Base-by-base conservation (phyloP, 805 yeast genomes). In the Saccharomycopsis malanga region DNA sequence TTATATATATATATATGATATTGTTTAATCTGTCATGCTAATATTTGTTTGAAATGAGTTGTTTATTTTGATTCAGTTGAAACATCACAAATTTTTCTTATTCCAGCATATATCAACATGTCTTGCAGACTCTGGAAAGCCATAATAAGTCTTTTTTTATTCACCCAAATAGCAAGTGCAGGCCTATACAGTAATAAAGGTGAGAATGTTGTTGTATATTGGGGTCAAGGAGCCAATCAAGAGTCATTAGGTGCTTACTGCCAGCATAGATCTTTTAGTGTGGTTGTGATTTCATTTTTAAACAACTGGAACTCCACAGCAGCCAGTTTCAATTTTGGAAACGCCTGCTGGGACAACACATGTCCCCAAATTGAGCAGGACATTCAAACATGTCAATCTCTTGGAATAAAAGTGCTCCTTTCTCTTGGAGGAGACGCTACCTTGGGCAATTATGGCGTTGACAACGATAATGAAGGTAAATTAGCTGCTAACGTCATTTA, bases 361-460 rank as follows among this genome's bases (percentile, higher is more conserved):
- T 50, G 53, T 21, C 45, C 53, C 4, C 38, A 39, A 15, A 73
- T 83, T 47, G 94, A 79, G 4, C 59, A 65, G 29, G 95, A 85
- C 61, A 87, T 88, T 54, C 58, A 70, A 49, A 70, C 79, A 3
- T 88, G 97, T 67, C 96, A 88, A 66, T 32, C 18, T 21, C 59
- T 70, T 14, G 96, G 96, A 40, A 84, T 84, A 56, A 83, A 80
- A 56, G 81, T 89, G 2, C 60, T 88, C 34, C 62, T 88, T 10
- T 86, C 95, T 0, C 61, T 89, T 54, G 79, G 56, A 58, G 75
- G 53, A 74, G 53, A 50, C 25, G 22, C 48, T 4, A 46, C 42
- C 3, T 36, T 87, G 9, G 83, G 82, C 3, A 67, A 83, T 25
- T 96, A 91, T 60, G 96, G 96, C 1, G 87, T 88, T 60, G 81